Percentiles rank a stretch among this genome's conserved stretches.
Evolutionary conservation across 169 alveolate species (phyloP).

Genomic region (Plasmodium sp.): DNA sequence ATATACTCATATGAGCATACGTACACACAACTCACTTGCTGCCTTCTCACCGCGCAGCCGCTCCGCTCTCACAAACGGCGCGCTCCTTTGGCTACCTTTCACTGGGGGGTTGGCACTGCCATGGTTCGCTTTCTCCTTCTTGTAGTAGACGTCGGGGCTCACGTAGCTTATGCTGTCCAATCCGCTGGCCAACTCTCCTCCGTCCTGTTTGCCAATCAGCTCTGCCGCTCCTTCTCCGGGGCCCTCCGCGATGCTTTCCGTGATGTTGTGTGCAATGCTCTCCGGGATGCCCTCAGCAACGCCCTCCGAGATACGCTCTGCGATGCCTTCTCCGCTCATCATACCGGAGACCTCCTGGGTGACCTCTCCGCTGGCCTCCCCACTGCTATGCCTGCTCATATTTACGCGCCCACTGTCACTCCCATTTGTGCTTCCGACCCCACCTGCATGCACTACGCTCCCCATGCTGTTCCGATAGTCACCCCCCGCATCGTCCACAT

Average conservation of each 20-base stretch:
- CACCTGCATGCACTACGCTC: background rate
- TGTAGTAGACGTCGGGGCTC: background rate
- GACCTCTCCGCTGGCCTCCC: background rate
- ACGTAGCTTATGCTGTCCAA: constrained; percentile 1
- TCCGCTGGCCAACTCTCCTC: background rate
- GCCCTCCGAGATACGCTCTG: background rate
- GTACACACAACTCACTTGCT: background rate
- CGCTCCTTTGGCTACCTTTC: background rate
- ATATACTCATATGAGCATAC: no score
- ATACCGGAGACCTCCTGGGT: background rate
- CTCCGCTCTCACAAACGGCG: background rate
- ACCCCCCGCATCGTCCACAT: background rate
- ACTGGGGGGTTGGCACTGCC: background rate
- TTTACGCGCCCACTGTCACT: background rate
- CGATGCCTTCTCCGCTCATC: background rate
- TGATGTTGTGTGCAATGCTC: no score
- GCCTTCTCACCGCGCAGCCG: background rate
- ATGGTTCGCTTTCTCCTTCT: background rate
- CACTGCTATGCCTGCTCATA: background rate
- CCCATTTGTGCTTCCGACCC: background rate
- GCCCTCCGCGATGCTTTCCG: background rate
- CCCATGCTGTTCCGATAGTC: background rate
- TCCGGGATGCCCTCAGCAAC: background rate
- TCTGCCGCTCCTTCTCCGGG: background rate
- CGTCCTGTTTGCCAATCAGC: background rate